phyloP scores from a whole-genome alignment of 306 rosid species.

The Trifolium fragiferum region DNA sequence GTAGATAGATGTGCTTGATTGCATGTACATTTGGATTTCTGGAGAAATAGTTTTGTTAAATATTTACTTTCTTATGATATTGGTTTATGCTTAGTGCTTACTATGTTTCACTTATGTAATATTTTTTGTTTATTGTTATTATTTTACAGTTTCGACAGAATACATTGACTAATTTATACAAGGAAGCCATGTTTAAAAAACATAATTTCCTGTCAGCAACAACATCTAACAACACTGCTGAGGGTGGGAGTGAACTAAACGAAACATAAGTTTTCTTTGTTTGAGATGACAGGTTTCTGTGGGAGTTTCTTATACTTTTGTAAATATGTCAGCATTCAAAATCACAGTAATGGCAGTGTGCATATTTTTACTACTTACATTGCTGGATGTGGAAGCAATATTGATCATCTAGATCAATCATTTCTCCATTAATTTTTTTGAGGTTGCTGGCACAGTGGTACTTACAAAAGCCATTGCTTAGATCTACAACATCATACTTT shows the following conservation, averaged over 20 bases:
- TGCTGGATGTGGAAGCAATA: conserved; percentile 21
- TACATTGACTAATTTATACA: conserved; percentile 33
- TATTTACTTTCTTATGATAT: conserved; percentile 11
- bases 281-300: conserved; percentile 33
- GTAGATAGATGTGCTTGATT: no score
- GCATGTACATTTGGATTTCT: conserved; percentile 19
- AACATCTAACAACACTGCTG: conserved; percentile 42
- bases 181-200: conserved; percentile 38
- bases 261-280: conserved; percentile 49
- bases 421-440: not conserved
- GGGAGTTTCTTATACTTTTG: not conserved
- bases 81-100: conserved; percentile 30
- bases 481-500: not conserved
- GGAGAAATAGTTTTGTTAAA: not conserved
- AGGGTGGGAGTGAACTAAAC: conserved; percentile 37
- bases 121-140: not conserved
- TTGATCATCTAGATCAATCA: conserved; percentile 9
- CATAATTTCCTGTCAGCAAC: conserved; percentile 45
- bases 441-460: not conserved
- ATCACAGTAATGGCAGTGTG: conserved; percentile 17
- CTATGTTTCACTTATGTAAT: not conserved
- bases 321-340: not conserved
- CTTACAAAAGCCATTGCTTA: not conserved
- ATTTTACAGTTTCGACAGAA: conserved; percentile 36
- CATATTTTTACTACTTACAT: conserved; percentile 12